Conservation (phyloP, 192 early-diverging fungal species). For the Spizellomyces sp. region DNA sequence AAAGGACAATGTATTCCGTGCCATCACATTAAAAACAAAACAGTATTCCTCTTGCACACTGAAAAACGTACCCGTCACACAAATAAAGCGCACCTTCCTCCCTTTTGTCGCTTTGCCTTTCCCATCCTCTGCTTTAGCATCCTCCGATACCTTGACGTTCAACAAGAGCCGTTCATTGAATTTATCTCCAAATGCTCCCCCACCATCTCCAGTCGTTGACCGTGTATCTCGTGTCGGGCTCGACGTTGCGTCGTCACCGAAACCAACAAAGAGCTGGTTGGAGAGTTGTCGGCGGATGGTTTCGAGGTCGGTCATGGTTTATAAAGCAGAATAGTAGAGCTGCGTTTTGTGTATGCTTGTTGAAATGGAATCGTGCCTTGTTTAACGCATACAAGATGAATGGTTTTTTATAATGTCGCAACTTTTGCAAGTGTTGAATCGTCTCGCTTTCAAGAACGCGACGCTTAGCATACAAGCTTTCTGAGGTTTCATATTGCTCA, state of each 20-base stretch:
- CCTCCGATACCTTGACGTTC: slow-evolving; percentile 19
- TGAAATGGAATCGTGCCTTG: too few relatives aligned
- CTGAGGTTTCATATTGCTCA: too few relatives aligned
- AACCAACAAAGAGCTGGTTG: slow-evolving; percentile 32
- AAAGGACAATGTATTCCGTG: background rate
- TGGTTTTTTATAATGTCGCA: too few relatives aligned
- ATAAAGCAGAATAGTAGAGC: too few relatives aligned
- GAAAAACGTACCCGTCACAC: slow-evolving; percentile 30
- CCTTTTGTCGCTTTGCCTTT: slow-evolving; percentile 10
- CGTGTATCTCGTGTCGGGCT: background rate
- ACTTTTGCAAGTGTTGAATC: too few relatives aligned
- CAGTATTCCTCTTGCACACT: background rate
- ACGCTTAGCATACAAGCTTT: too few relatives aligned
- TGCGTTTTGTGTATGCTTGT: too few relatives aligned
- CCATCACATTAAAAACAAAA: background rate
- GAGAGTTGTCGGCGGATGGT: slow-evolving; percentile 14
- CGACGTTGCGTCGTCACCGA: slow-evolving; percentile 3
- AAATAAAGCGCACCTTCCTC: slow-evolving; percentile 28
- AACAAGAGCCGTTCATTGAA: slow-evolving; percentile 22
- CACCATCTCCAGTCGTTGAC: background rate
- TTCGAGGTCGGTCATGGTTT: background rate
- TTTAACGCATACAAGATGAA: too few relatives aligned
- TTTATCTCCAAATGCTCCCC: slow-evolving; percentile 4
- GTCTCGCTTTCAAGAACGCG: too few relatives aligned
- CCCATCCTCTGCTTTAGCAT: slow-evolving; percentile 3